Evolutionary conservation across 225 moss, liverwort and hornwort genomes (phyloP).

Genomic region (Pseudisothecium myosuroides): DNA sequence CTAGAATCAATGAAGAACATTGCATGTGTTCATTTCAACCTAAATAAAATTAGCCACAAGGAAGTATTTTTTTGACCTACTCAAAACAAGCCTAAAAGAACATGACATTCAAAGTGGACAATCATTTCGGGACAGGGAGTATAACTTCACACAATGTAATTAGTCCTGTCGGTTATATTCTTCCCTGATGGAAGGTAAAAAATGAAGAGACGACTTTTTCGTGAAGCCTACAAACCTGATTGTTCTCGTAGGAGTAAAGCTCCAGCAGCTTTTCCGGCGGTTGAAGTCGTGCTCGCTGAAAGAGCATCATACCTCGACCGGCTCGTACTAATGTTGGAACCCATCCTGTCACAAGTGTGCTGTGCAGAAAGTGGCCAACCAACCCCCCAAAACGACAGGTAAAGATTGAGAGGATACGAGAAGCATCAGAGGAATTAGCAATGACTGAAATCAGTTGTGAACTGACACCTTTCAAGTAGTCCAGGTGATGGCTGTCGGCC

Average conservation of each 20-base stretch:
- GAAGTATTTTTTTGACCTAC: too few species aligned
- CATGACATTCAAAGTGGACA: too few species aligned
- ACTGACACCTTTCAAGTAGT: constrained; percentile 60
- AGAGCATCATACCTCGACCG: constrained; percentile 85
- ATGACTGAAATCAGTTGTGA: neutral
- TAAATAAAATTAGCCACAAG: too few species aligned
- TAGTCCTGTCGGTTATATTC: neutral
- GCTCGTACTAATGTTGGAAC: constrained; percentile 84
- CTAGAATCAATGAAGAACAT: too few species aligned
- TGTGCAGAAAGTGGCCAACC: constrained; percentile 11
- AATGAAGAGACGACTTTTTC: neutral
- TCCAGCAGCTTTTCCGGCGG: constrained; percentile 60
- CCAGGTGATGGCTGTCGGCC: constrained; percentile 71
- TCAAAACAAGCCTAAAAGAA: too few species aligned
- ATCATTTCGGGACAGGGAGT: too few species aligned
- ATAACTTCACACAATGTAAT: neutral
- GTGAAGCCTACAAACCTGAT: constrained; percentile 46
- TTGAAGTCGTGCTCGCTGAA: constrained; percentile 37
- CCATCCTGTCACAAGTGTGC: constrained; percentile 93
- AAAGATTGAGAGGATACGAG: neutral
- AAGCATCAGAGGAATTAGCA: neutral
- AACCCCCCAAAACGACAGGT: neutral
- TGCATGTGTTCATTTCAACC: too few species aligned
- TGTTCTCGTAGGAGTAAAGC: constrained; percentile 92
- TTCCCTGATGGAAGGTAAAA: neutral